phyloP scores from a whole-genome alignment of 352 stramenopile genomes.

The Plasmopara muralis region DNA sequence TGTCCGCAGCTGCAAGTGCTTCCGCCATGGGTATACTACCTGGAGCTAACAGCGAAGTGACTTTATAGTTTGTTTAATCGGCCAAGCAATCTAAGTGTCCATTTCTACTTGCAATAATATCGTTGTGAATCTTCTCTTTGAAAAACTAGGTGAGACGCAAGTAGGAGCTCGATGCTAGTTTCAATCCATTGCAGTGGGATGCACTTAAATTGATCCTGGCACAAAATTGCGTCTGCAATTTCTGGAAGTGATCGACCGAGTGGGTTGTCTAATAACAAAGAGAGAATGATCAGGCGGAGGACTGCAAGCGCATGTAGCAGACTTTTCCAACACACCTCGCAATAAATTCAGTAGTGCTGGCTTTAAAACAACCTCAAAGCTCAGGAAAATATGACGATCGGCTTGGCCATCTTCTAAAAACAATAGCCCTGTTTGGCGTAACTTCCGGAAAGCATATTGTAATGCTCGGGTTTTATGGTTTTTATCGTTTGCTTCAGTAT shows the following conservation, averaged over 20 bases:
- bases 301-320: not conserved
- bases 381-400: constrained; percentile 55
- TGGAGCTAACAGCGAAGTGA: constrained; percentile 32
- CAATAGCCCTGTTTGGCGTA: constrained; percentile 43
- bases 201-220: constrained; percentile 37
- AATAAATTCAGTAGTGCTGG: constrained; percentile 39
- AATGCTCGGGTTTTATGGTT: constrained; percentile 22
- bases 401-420: constrained; percentile 47
- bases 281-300: constrained; percentile 1
- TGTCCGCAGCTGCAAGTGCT: no score
- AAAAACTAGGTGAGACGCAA: constrained; percentile 18
- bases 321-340: constrained; percentile 20
- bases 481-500: constrained; percentile 6
- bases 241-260: constrained; percentile 34
- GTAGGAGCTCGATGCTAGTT: constrained; percentile 26
- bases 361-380: constrained; percentile 34
- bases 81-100: not conserved
- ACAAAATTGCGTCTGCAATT: constrained; percentile 42
- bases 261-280: constrained; percentile 16
- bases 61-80: not conserved
- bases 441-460: constrained; percentile 36
- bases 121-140: constrained; percentile 34
- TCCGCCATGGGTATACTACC: constrained; percentile 79
- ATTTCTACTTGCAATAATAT: constrained; percentile 25
- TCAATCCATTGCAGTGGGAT: constrained; percentile 54